These are phyloP conservation scores for Chalaropsis ovoidea DNA, from an alignment of 2,329 filamentous ascomycete species.

Conservation along the genomic window DNA sequence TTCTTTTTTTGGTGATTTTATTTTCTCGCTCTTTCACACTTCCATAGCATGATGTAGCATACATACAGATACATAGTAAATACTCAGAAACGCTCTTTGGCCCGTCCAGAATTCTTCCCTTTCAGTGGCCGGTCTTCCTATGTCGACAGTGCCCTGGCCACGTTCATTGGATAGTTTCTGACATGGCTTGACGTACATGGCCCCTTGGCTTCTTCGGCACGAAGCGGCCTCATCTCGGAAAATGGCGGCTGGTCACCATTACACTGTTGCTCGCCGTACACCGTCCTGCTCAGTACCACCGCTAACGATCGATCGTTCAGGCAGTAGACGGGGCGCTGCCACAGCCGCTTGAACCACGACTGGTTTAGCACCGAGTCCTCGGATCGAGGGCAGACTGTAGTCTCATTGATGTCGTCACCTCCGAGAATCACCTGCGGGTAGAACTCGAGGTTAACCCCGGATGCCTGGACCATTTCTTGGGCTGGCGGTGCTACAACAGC, in stretches of 20 bases:
- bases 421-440: conserved; percentile 12
- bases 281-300: not conserved
- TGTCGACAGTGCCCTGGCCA: not conserved
- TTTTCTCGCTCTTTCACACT: not conserved
- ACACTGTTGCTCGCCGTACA: not conserved
- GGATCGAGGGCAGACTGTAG: not conserved
- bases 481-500: not conserved
- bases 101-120: not conserved
- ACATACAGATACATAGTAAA: not conserved
- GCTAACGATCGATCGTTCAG: not conserved
- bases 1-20: not conserved
- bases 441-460: not conserved
- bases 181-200: not conserved
- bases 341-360: conserved; percentile 4
- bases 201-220: not conserved
- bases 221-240: not conserved
- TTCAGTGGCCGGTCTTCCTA: not conserved
- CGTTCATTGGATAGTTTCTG: not conserved
- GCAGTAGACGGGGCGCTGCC: not conserved
- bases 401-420: not conserved
- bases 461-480: not conserved
- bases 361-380: not conserved
- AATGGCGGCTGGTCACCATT: not conserved
- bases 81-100: not conserved
- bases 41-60: not conserved